A percentile compares a stretch with the other conserved stretches of the same genome.
These are phyloP conservation scores for Curvularia spicifera DNA, from an alignment of 2,329 filamentous ascomycete genomes.

Conservation along the genomic window DNA sequence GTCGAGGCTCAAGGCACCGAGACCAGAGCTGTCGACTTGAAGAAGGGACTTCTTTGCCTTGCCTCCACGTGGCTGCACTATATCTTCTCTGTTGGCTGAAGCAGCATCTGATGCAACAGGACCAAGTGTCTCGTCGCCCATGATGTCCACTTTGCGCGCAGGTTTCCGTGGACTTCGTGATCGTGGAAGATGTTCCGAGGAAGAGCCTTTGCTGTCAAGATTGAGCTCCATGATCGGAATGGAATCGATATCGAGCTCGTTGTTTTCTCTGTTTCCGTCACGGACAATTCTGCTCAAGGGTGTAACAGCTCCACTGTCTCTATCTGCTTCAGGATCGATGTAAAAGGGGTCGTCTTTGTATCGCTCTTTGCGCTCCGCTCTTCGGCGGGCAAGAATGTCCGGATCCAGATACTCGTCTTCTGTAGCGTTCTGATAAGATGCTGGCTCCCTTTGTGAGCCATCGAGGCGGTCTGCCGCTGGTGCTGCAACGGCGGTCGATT, in stretches of 20 bases:
- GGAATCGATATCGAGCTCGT: constrained; percentile 85
- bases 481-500: constrained; percentile 22
- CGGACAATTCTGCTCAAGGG: constrained; percentile 77
- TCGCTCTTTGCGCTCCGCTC: constrained; percentile 77
- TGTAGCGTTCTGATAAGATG: constrained; percentile 55
- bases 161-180: constrained; percentile 41
- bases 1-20: constrained; percentile 74
- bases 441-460: constrained; percentile 42
- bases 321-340: constrained; percentile 64
- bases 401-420: constrained; percentile 68
- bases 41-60: constrained; percentile 70
- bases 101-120: constrained; percentile 40
- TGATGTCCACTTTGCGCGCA: constrained; percentile 53
- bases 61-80: constrained; percentile 33
- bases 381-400: constrained; percentile 75
- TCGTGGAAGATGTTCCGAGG: constrained; percentile 28
- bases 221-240: constrained; percentile 96
- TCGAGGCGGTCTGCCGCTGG: constrained; percentile 56
- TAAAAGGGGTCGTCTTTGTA: constrained; percentile 97
- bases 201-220: constrained; percentile 58
- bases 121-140: constrained; percentile 57
- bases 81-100: constrained; percentile 30
- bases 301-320: constrained; percentile 68
- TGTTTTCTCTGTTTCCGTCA: constrained; percentile 68
- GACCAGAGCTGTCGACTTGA: constrained; percentile 84